Conservation (phyloP, 2,329 filamentous ascomycete genomes). For the Paracoccidioides lutzii region DNA sequence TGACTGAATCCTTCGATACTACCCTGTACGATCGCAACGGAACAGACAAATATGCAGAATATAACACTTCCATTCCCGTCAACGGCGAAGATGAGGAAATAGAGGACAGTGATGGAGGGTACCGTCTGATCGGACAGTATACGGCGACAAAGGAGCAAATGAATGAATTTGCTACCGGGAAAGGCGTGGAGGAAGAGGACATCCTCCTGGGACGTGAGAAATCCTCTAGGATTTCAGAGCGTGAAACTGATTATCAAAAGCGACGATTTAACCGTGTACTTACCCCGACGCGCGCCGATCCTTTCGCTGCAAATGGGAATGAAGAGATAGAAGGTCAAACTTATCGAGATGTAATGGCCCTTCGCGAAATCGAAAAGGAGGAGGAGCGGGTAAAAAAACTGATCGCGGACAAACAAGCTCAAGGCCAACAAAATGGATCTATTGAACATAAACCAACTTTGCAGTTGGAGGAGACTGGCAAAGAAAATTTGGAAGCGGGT, state of each 20-base stretch:
- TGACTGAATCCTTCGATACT: conserved; percentile 76
- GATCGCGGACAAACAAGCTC: conserved; percentile 62
- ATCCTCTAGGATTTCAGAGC: conserved; percentile 77
- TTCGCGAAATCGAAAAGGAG: conserved; percentile 81
- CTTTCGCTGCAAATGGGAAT: conserved; percentile 64
- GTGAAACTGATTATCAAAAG: conserved; percentile 96
- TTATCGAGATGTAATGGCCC: conserved; percentile 83
- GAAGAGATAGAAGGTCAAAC: conserved; percentile 59
- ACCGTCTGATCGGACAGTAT: conserved; percentile 83
- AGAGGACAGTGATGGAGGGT: conserved; percentile 64
- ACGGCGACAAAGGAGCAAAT: conserved; percentile 86
- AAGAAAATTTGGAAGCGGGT: conserved; percentile 60
- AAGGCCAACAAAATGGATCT: conserved; percentile 40
- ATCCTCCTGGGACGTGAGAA: conserved; percentile 75
- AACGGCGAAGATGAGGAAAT: conserved; percentile 67
- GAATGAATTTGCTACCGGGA: conserved; percentile 79
- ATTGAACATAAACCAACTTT: conserved; percentile 61
- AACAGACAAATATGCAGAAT: conserved; percentile 72
- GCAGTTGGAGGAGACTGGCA: conserved; percentile 50
- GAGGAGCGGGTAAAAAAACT: conserved; percentile 72
- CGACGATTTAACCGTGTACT: conserved; percentile 77
- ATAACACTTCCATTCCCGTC: conserved; percentile 76
- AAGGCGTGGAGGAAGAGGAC: conserved; percentile 83
- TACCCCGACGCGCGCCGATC: conserved; percentile 73
- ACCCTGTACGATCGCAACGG: conserved; percentile 71